Base-by-base conservation (phyloP, 2,329 filamentous ascomycete genomes). In the Hypoxylon sp. region DNA sequence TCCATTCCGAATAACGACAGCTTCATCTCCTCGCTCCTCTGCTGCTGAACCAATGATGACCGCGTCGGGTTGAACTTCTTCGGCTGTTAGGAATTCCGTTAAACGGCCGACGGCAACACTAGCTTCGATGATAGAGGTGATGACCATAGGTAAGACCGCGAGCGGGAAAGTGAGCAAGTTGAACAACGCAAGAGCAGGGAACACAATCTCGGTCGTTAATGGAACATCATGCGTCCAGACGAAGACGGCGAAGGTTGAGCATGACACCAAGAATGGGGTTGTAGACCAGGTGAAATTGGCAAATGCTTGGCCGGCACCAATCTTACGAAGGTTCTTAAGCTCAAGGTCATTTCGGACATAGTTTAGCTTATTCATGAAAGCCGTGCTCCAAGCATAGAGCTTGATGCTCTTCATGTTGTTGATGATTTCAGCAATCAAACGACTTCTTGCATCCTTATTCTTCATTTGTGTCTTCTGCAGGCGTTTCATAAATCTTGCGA, bases 381-480 rank as follows among this genome's bases (percentile, higher is more conserved):
- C 95, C 31, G 91, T 92, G 32, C 94, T 95, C 96, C 96, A 99
- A 31, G 96, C 96, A 79, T 98, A 99, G 19, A 99, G 88, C 83
- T 99, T 99, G 84, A 99, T 96, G 78, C 94, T 97, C 85, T 99
- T 99, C 93, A 99, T 99, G 82, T 98, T 98, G 85, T 97, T 98
- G 77, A 99, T 85, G 72, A 99, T 99, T 80, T 99, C 96, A 6
- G 95, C 97, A 85, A 98, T 98, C 65, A 99, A 83, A 54, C 95
- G 89, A 51, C 94, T 97, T 77, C 96, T 89, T 42, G 94, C 88
- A 76, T 99, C 96, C 83, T 99, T 99, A 84, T 98, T 98, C 85
- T 97, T 97, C 96, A 99, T 99, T 83, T 99, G 96, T 71, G 90
- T 86, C 81, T 98, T 97, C 79, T 99, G 97, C 74, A 99, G 83